Conservation (phyloP, 352 stramenopile species). For the Pythium grandisporangium region DNA sequence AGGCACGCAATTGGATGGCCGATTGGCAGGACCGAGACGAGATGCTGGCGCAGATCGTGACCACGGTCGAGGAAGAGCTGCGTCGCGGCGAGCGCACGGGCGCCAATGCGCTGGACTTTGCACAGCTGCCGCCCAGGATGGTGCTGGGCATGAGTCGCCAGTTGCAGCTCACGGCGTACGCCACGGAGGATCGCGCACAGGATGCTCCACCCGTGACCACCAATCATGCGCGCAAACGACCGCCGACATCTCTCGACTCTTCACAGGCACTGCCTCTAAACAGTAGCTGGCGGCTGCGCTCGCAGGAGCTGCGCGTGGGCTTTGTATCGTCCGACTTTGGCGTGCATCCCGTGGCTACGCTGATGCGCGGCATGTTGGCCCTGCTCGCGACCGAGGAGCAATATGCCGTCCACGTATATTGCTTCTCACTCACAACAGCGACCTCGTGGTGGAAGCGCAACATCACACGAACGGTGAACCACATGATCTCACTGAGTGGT, state of each 20-base stretch:
- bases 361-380: slow-evolving; percentile 55
- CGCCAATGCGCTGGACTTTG: slow-evolving; percentile 36
- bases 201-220: too few species aligned
- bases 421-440: slow-evolving; percentile 48
- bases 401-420: slow-evolving; percentile 43
- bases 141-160: slow-evolving; percentile 4
- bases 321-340: slow-evolving; percentile 83
- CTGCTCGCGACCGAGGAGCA: slow-evolving; percentile 20
- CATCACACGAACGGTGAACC: slow-evolving; percentile 55
- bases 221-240: too few species aligned
- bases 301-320: slow-evolving; percentile 31
- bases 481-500: slow-evolving; percentile 54
- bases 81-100: not conserved
- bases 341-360: slow-evolving; percentile 60
- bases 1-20: slow-evolving; percentile 59
- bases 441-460: slow-evolving; percentile 79
- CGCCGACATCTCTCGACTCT: too few species aligned
- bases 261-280: too few species aligned
- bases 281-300: slow-evolving; percentile 9
- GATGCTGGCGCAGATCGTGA: slow-evolving; percentile 24
- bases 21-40: slow-evolving; percentile 52
- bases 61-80: slow-evolving; percentile 14
- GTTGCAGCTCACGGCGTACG: not conserved
- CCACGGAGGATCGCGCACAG: not conserved
- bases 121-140: slow-evolving; percentile 19